A percentile compares a stretch with the other conserved stretches of the same genome.
Conservation (phyloP, 2,329 filamentous ascomycete genomes). For the Dendrostoma leiphaemia region DNA sequence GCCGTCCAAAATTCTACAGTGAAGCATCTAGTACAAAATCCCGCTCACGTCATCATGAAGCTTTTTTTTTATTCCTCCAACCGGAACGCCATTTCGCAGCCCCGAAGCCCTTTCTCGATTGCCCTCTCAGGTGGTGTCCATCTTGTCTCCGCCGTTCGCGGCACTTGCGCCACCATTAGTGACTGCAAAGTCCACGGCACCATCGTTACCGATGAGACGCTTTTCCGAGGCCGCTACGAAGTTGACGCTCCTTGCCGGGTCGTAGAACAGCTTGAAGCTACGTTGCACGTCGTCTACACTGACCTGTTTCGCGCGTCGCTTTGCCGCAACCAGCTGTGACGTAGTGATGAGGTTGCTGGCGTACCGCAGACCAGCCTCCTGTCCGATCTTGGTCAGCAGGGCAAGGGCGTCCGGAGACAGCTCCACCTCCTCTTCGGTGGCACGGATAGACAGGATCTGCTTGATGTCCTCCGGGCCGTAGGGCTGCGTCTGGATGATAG, state of each 20-base stretch:
- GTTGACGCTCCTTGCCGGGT: conserved; percentile 81
- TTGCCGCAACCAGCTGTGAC: conserved; percentile 81
- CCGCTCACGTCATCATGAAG: conserved; percentile 8
- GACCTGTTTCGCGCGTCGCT: conserved; percentile 82
- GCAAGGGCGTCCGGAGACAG: conserved; percentile 86
- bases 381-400: conserved; percentile 90
- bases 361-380: conserved; percentile 88
- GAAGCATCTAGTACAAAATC: conserved; percentile 11
- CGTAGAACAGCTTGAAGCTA: conserved; percentile 92
- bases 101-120: background rate
- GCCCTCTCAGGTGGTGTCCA: conserved; percentile 41
- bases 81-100: conserved; percentile 16
- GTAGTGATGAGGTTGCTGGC: conserved; percentile 98
- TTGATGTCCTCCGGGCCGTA: conserved; percentile 84
- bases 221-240: conserved; percentile 91
- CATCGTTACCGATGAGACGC: conserved; percentile 85
- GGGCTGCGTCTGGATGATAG: conserved; percentile 90
- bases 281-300: conserved; percentile 86
- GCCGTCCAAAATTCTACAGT: conserved; percentile 11
- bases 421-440: conserved; percentile 94
- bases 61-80: conserved; percentile 3
- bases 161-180: conserved; percentile 46
- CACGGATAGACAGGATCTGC: conserved; percentile 88
- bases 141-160: conserved; percentile 31
- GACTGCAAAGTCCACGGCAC: conserved; percentile 68